Conservation (phyloP, 441 rosid species). For the Pelargonium australe region DNA sequence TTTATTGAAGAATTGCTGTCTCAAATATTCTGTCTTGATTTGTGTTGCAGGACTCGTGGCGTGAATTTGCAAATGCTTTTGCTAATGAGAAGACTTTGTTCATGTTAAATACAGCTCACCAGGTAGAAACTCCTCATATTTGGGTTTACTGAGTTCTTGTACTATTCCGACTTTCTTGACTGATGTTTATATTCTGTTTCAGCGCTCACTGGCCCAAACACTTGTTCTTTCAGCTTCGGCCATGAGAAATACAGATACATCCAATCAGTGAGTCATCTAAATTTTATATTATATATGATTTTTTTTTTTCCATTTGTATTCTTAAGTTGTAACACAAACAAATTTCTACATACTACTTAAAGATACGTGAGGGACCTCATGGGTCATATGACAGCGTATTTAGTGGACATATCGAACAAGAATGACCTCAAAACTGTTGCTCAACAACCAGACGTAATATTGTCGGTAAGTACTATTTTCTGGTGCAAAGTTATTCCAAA, state of each 20-base stretch:
- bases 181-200: constrained; percentile 30
- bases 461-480: constrained; percentile 45
- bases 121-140: constrained; percentile 43
- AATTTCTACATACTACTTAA: constrained; percentile 18
- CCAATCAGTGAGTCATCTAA: constrained; percentile 71
- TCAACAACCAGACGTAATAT: constrained; percentile 78
- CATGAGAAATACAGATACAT: constrained; percentile 57
- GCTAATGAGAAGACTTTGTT: constrained; percentile 69
- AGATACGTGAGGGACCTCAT: constrained; percentile 84
- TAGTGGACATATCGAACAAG: constrained; percentile 65
- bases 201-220: constrained; percentile 89
- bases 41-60: constrained; percentile 78
- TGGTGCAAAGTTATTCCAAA: constrained; percentile 6
- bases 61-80: constrained; percentile 78
- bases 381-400: constrained; percentile 60
- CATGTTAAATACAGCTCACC: constrained; percentile 67
- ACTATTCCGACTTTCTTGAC: constrained; percentile 8
- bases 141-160: constrained; percentile 15
- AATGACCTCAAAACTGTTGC: constrained; percentile 68
- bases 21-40: constrained; percentile 8
- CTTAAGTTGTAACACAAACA: constrained; percentile 18
- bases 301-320: constrained; percentile 9
- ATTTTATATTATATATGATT: neutral
- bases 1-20: neutral
- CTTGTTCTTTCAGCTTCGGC: constrained; percentile 93